phyloP scores from a whole-genome alignment of 2,329 filamentous ascomycete species.

The Monascus ruber region DNA sequence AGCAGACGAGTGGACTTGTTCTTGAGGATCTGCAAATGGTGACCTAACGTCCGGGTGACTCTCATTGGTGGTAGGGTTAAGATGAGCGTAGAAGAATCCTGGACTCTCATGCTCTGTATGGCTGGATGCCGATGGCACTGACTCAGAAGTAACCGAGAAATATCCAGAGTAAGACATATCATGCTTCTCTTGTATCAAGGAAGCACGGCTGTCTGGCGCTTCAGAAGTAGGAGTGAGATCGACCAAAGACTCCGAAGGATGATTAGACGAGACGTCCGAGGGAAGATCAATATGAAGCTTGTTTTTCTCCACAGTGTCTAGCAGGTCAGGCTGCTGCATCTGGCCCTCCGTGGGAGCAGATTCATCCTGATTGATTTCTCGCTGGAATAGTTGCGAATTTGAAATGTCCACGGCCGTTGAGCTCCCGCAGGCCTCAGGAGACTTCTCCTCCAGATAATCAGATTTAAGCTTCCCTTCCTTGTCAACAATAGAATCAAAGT shows the following conservation, averaged over 20 bases:
- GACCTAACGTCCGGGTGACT: constrained; percentile 9
- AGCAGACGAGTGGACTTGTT: constrained; percentile 20
- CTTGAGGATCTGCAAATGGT: constrained; percentile 12
- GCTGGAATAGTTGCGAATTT: constrained; percentile 14
- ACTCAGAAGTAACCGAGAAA: constrained; percentile 12
- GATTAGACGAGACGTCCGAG: constrained; percentile 23
- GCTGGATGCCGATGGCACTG: constrained; percentile 14
- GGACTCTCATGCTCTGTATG: constrained; percentile 21
- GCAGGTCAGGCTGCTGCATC: constrained; percentile 7
- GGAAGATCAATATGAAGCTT: constrained; percentile 17
- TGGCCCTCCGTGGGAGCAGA: constrained; percentile 2
- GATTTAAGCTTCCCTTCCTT: constrained; percentile 22
- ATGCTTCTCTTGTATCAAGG: background rate
- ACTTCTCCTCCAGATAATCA: constrained; percentile 4
- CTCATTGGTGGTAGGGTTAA: constrained; percentile 10
- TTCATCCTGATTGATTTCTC: constrained; percentile 9
- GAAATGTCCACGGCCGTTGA: constrained; percentile 28
- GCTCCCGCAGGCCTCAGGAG: constrained; percentile 12
- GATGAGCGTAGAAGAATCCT: constrained; percentile 23
- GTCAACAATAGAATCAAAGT: constrained; percentile 37
- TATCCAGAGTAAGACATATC: constrained; percentile 9
- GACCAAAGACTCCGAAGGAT: constrained; percentile 31
- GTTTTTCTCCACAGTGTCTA: constrained; percentile 9
- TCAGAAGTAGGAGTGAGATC: constrained; percentile 38
- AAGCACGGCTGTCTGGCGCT: constrained; percentile 13